Conservation (phyloP, 2,329 filamentous ascomycete species). For the Fusarium sp. region DNA sequence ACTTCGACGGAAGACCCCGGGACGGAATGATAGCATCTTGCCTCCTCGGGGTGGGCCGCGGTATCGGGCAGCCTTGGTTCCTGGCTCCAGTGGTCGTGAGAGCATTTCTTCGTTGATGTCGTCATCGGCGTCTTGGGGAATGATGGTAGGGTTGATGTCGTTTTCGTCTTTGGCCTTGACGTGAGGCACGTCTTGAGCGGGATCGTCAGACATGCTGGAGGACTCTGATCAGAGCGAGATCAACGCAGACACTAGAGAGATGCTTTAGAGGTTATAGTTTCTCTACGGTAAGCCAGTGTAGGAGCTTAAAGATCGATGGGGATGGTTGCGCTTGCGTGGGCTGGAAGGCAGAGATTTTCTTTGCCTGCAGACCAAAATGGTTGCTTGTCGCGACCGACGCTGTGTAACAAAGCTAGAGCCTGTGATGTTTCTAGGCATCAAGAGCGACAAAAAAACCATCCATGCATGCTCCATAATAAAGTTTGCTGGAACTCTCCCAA, state of each 20-base stretch:
- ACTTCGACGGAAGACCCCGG: background rate
- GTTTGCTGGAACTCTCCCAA: too few relatives aligned
- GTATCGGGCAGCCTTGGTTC: background rate
- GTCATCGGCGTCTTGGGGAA: rapidly evolving
- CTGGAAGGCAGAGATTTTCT: background rate
- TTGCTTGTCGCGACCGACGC: background rate
- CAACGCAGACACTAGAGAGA: background rate
- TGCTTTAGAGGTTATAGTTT: too few relatives aligned
- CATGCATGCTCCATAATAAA: too few relatives aligned
- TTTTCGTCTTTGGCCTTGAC: background rate
- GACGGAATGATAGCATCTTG: background rate
- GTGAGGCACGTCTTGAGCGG: background rate
- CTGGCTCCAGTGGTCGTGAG: rapidly evolving
- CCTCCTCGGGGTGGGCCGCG: background rate
- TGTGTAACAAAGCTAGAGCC: background rate
- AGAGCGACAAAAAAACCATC: background rate
- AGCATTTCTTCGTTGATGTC: background rate
- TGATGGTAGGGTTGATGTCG: background rate
- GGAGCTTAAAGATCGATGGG: too few relatives aligned
- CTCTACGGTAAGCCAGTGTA: too few relatives aligned
- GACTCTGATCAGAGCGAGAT: background rate
- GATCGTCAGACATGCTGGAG: background rate
- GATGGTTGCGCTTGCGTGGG: rapidly evolving
- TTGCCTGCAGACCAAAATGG: background rate
- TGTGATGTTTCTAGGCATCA: background rate